These are phyloP conservation scores for Geotrichum bryndzae DNA, from an alignment of 1,139 yeast species.

Conservation along the genomic window DNA sequence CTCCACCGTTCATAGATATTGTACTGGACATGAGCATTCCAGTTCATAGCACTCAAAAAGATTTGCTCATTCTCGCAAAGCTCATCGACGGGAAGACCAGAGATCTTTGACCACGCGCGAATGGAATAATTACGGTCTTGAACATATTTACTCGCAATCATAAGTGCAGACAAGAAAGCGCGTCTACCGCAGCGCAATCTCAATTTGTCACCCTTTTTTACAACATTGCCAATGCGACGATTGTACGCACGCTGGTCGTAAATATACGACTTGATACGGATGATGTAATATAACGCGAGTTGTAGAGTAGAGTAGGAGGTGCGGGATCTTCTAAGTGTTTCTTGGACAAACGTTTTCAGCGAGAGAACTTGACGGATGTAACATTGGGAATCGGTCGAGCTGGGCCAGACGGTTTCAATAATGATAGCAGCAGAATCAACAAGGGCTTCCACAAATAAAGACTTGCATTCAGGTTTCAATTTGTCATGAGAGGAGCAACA, in stretches of 20 bases:
- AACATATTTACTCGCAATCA: constrained; percentile 63
- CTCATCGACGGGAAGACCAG: constrained; percentile 50
- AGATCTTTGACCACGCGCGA: constrained; percentile 66
- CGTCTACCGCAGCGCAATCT: constrained; percentile 51
- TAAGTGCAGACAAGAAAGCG: constrained; percentile 58
- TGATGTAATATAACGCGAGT: constrained; percentile 57
- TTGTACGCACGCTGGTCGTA: constrained; percentile 5
- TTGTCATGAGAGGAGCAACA: constrained; percentile 5
- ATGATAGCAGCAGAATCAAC: constrained; percentile 36
- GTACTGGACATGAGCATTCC: constrained; percentile 49
- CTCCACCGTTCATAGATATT: constrained; percentile 51
- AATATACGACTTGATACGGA: constrained; percentile 32
- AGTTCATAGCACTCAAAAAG: constrained; percentile 49
- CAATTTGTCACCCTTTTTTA: constrained; percentile 16
- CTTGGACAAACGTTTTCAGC: constrained; percentile 47
- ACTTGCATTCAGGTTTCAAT: constrained; percentile 14
- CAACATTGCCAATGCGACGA: constrained; percentile 5
- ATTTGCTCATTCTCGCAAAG: constrained; percentile 50
- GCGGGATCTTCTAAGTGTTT: constrained; percentile 62
- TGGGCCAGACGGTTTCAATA: constrained; percentile 37
- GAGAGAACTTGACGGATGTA: constrained; percentile 30
- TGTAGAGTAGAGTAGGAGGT: constrained; percentile 62
- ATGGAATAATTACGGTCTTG: constrained; percentile 69
- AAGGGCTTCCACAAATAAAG: constrained; percentile 30
- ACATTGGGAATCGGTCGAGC: constrained; percentile 18